These are phyloP conservation scores for Pseudopyricularia cyperi DNA, from an alignment of 2,329 filamentous ascomycete genomes.

Conservation along the genomic window DNA sequence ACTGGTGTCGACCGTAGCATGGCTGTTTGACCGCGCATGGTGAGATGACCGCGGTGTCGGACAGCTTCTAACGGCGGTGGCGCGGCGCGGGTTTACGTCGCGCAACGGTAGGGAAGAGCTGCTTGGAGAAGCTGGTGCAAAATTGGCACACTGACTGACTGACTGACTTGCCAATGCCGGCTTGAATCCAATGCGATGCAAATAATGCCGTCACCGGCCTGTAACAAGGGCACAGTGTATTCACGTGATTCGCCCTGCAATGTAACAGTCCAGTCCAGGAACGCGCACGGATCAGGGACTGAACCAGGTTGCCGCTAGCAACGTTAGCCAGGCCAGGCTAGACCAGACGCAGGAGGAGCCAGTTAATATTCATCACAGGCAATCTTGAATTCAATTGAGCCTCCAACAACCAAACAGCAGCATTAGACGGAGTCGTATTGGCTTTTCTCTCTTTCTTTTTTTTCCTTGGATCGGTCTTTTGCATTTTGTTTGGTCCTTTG, in stretches of 20 bases:
- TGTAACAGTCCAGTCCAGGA: background rate
- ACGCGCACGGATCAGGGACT: background rate
- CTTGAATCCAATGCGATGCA: background rate
- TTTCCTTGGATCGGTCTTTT: background rate
- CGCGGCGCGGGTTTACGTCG: too few species aligned
- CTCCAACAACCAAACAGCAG: background rate
- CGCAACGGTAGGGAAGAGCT: too few species aligned
- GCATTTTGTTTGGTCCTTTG: background rate
- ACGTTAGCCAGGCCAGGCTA: background rate
- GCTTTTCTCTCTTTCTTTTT: background rate
- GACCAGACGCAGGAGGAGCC: too few species aligned
- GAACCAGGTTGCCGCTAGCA: background rate
- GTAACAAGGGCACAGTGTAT: background rate
- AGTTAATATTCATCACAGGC: background rate
- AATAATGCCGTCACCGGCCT: background rate
- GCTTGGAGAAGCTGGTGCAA: too few species aligned
- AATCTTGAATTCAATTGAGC: background rate
- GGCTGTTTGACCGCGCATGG: slow-evolving; percentile 30
- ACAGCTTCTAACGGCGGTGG: background rate
- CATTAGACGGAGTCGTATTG: background rate
- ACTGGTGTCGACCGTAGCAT: slow-evolving; percentile 21
- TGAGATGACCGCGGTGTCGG: background rate
- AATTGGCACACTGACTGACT: too few species aligned
- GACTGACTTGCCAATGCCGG: background rate
- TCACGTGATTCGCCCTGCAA: background rate